Base-by-base conservation (phyloP, 2,329 filamentous ascomycete species). In the Massarina eburnea region DNA sequence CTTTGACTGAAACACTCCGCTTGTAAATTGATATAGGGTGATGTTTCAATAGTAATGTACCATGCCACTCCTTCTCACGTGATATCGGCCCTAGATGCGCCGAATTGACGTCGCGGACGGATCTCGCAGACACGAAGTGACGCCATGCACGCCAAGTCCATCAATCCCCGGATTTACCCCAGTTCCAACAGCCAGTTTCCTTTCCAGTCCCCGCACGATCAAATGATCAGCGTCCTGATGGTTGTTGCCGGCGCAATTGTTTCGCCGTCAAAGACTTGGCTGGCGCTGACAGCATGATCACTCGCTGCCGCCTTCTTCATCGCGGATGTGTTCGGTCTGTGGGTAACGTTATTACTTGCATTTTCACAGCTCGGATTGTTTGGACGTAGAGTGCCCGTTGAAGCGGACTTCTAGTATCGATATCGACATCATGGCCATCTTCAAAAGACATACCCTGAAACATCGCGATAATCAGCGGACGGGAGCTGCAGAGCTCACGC, bases 401-500 rank as follows among this genome's bases (percentile, higher is more conserved):
- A 26, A 26, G 10, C 24, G 24, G 24, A 26, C 24, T 6, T 19
- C 34, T 39, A 32, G 8, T 39, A 26, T 26, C 17, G 38, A 29
- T n/a, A 18, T 14, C n/a, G n/a, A 4, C 27, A 58, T 10, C 7
- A 68, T 68, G 64, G 55, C 49, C 3, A 62, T 69, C 43, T 66
- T 69, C 48, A 59, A 62, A 45, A 61, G 44, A 40, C 55, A 57
- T 15, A 58, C 52, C 20, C 51, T 70, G 33, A 65, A 61, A 45
- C 58, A 56, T 35, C 59, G 62, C 45, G 64, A 70, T 43, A 68
- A 73, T 45, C 67, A 73, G 58, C 70, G 77, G 43, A 82, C 80
- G 3, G 74, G 70, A 18, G 79, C 80, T 17, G 75, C 79, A n/a
- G 77, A 86, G 65, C 73, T 89, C 51, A 88, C 84, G 0, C 64